Base-by-base conservation (phyloP, 2,329 filamentous ascomycete genomes). In the Aureobasidium namibiae region DNA sequence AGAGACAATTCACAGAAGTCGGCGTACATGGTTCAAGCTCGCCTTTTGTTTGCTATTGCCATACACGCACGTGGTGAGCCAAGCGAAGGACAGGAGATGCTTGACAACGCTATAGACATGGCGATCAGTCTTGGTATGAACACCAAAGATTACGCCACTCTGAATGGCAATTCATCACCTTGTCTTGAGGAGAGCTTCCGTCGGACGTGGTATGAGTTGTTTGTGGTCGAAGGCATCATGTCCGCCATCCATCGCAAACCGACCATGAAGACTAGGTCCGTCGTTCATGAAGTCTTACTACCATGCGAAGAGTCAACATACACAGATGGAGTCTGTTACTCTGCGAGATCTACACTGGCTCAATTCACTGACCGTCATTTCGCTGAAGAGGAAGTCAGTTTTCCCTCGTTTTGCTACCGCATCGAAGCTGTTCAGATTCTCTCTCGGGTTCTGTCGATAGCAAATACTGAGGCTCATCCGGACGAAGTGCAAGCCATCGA, bases 161-260 rank as follows among this genome's bases (percentile, higher is more conserved):
- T 79, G 6, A 78, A 90, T 65, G 86, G 87, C 16, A 76, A 80
- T 29, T 83, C 83, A 5, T 82, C 87, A 61, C 78, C 83, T 0
- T 77, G 90, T 2, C 70, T 92, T 2, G 89, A 92, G 68, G 92
- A 96, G 72, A 89, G 87, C 69, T 87, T 90, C 82, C 83, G 90
- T 16, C 81, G 92, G 60, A 96, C 91, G 1, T 96, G 91, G 91
- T 96, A 92, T 92, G 90, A 83, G 65, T 67, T 89, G 34, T 92
- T 87, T 68, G 82, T 90, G 16, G 82, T 89, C 13, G 91, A 95
- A 69, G 89, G 87, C 57, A 87, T 95, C 81, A 81, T 95, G 64
- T 89, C 90, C 4, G 89, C 89, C 2, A 85, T 95, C 64, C 89
- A 88, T 64, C 82, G 85, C 11, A 82, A 83, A 62, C 87, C 87